phyloP scores from a whole-genome alignment of 2,329 filamentous ascomycete genomes.

The Calonectria ilicicola region DNA sequence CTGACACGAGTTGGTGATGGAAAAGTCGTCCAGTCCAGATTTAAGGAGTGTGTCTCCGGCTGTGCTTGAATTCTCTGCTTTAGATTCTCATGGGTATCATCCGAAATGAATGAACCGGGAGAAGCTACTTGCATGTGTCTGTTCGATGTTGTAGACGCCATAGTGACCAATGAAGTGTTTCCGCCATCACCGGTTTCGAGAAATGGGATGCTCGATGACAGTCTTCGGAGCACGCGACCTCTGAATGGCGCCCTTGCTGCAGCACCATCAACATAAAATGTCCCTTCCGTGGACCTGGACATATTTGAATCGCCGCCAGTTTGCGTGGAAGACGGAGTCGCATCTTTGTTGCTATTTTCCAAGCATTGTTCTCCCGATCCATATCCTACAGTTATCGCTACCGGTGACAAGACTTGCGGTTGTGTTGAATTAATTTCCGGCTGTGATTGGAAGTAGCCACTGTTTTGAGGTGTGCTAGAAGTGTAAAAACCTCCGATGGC shows the following conservation, averaged over 20 bases:
- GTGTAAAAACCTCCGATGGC: neutral
- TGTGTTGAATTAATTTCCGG: neutral
- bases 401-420: neutral
- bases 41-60: neutral
- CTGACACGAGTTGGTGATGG: conserved; percentile 23
- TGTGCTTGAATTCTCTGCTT: neutral
- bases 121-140: neutral
- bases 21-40: neutral
- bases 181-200: neutral
- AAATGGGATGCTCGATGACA: neutral
- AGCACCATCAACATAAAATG: conserved; percentile 8
- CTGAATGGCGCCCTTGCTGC: conserved; percentile 8
- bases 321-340: neutral
- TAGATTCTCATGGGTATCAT: neutral
- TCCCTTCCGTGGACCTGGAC: neutral
- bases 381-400: neutral
- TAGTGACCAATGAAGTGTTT: neutral
- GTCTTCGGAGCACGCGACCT: neutral
- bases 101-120: neutral
- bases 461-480: neutral
- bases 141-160: neutral
- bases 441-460: neutral
- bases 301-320: neutral
- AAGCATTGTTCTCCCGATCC: neutral
- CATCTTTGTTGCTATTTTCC: neutral